A percentile compares a stretch with the other conserved stretches of the same genome.
phyloP scores from a whole-genome alignment of 2,329 filamentous ascomycete species.

The Verticillium dahliae region DNA sequence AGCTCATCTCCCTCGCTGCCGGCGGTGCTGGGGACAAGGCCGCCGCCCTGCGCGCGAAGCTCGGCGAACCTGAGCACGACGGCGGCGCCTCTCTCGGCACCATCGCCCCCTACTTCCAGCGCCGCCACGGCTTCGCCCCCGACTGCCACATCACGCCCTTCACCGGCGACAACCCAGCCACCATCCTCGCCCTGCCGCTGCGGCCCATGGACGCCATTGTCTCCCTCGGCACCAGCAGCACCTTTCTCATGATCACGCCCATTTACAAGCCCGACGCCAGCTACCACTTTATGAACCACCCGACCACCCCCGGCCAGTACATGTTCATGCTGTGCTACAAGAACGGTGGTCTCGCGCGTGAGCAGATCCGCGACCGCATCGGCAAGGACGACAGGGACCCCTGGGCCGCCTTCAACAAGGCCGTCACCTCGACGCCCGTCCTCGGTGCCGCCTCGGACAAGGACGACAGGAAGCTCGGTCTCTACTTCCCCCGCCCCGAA shows the following conservation, averaged over 20 bases:
- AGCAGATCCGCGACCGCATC: conserved; percentile 72
- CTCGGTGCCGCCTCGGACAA: conserved; percentile 52
- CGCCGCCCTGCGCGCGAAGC: conserved; percentile 59
- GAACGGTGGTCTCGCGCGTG: conserved; percentile 89
- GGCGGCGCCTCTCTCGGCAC: conserved; percentile 72
- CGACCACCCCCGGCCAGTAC: conserved; percentile 81
- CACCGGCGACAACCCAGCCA: conserved; percentile 93
- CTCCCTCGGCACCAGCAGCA: conserved; percentile 89
- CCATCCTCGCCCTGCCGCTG: conserved; percentile 84
- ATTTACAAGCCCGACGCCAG: conserved; percentile 81
- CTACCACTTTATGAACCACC: conserved; percentile 98
- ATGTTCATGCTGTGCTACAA: conserved; percentile 99
- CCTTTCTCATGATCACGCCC: conserved; percentile 96
- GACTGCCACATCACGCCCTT: conserved; percentile 78
- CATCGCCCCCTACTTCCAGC: conserved; percentile 72
- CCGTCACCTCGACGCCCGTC: conserved; percentile 60
- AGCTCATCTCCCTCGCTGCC: conserved; percentile 68
- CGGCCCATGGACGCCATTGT: conserved; percentile 89
- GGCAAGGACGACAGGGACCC: conserved; percentile 29
- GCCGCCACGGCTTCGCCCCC: conserved; percentile 68
- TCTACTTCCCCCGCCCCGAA: conserved; percentile 94
- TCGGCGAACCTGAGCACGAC: conserved; percentile 74
- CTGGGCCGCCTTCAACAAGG: conserved; percentile 78
- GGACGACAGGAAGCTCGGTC: conserved; percentile 70
- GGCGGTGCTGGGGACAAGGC: conserved; percentile 47